Percentiles rank a stretch among this genome's conserved stretches.
Conservation (phyloP, 768 basidiomycete genomes). For the Clitopilus passeckerianus region DNA sequence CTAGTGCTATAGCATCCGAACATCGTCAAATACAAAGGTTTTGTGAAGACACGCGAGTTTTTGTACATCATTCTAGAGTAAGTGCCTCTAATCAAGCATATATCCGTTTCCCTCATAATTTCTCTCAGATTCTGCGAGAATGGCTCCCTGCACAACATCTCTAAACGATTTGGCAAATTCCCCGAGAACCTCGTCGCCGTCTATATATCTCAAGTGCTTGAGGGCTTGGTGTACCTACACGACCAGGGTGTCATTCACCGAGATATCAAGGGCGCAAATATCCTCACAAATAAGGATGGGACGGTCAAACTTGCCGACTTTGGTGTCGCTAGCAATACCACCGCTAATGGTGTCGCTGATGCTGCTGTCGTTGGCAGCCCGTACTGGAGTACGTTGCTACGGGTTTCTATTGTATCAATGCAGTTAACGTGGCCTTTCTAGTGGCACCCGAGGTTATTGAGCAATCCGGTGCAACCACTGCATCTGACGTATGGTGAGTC, state of each 20-base stretch:
- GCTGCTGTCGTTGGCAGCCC: conserved; percentile 96
- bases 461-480: conserved; percentile 93
- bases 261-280: conserved; percentile 99
- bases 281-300: conserved; percentile 97
- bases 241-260: conserved; percentile 99
- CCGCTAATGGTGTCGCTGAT: conserved; percentile 70
- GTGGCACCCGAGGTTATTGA: conserved; percentile 99
- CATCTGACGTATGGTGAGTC: conserved; percentile 84
- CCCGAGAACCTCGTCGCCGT: conserved; percentile 95
- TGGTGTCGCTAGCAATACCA: conserved; percentile 84
- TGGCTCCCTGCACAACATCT: conserved; percentile 91
- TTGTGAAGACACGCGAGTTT: conserved; percentile 90
- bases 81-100: conserved; percentile 16
- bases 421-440: conserved; percentile 19
- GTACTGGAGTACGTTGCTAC: conserved; percentile 82
- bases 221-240: conserved; percentile 94
- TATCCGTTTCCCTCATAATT: neutral
- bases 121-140: conserved; percentile 90
- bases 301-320: conserved; percentile 99
- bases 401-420: neutral
- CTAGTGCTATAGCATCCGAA: conserved; percentile 74
- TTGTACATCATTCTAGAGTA: conserved; percentile 96
- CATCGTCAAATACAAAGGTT: conserved; percentile 99
- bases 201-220: conserved; percentile 94
- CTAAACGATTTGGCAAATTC: conserved; percentile 97